These are phyloP conservation scores for Nasturtium officinale DNA, from an alignment of 345 rosid genomes.

Conservation along the genomic window DNA sequence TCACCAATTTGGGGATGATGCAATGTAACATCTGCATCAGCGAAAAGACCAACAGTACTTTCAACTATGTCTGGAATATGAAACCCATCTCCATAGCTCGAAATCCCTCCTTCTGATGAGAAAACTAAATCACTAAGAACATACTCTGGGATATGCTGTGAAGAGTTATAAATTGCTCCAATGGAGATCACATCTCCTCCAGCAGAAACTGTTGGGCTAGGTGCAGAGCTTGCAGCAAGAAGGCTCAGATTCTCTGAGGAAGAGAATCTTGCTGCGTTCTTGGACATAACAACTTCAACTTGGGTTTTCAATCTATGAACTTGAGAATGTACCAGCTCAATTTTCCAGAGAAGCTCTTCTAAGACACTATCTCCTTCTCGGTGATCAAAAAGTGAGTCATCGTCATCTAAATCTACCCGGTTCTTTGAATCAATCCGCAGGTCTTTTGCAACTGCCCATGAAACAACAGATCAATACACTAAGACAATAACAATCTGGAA, in stretches of 20 bases:
- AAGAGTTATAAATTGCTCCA: conserved; percentile 54
- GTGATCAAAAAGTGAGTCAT: conserved; percentile 48
- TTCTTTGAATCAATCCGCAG: conserved; percentile 46
- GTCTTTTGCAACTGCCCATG: conserved; percentile 49
- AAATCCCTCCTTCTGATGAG: conserved; percentile 63
- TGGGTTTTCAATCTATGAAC: conserved; percentile 67
- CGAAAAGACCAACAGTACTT: conserved; percentile 82
- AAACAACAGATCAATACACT: conserved; percentile 14
- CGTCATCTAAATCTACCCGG: conserved; percentile 43
- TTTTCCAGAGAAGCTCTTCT: conserved; percentile 72
- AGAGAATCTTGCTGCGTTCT: conserved; percentile 76
- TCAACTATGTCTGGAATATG: conserved; percentile 92
- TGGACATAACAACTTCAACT: conserved; percentile 63
- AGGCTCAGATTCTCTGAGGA: conserved; percentile 89
- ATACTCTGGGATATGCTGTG: conserved; percentile 54
- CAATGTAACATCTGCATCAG: conserved; percentile 76
- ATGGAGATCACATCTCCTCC: conserved; percentile 60
- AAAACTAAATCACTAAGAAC: conserved; percentile 61
- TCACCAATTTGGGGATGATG: conserved; percentile 64
- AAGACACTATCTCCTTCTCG: conserved; percentile 55
- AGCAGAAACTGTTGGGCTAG: conserved; percentile 81
- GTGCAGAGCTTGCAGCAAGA: conserved; percentile 84
- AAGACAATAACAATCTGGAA: conserved; percentile 27
- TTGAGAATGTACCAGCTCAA: conserved; percentile 62
- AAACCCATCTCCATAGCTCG: conserved; percentile 66